Base-by-base conservation (phyloP, 352 stramenopile genomes). In the Phytophthora europaea region DNA sequence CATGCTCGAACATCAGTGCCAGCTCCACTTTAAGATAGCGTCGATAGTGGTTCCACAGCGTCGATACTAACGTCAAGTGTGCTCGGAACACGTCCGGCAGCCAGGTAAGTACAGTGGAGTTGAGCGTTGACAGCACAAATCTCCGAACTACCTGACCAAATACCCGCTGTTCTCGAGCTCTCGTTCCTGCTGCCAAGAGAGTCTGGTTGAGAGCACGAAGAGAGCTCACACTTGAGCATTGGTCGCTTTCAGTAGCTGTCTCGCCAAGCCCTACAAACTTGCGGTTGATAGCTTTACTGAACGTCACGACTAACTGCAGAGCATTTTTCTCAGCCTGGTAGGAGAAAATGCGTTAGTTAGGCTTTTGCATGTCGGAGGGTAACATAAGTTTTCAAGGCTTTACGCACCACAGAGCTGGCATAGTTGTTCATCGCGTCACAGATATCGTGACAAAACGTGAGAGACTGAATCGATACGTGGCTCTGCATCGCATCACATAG, bases 11-110 rank as follows among this genome's bases (percentile, higher is more conserved):
- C 26, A 95, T 66, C 13, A 96, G 61, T 20, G 90, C 88, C 15
- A 97, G 67, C 62, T 97, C 90, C 20, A 97, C 81, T 63, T 97
- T 97, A 15, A 95, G 65, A 50, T 94, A 87, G 2, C 87, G 82
- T 33, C 90, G 88, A 31, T 95, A 97, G 59, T 96, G 87, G 34
- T 92, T 95, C 90, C 90, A 97, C 6, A 97, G 59, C 4, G 88
- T 95, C 18, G 89, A 93, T 9, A 94, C 78, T 12, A 95, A 61
- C 4, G 75, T 84, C 26, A 97, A 62, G 34, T 76, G 92, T 3
- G 76, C 81, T 48, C 81, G 79, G 53, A 95, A 93, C 1, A 94
- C 80, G 1, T 80, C 75, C 0, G 79, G 67, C 4, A 83, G 82
- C 84, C 85, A 93, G 1, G 91, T 76, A 16, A 94, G 65, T 8